Evolutionary conservation across 2,329 filamentous ascomycete species (phyloP), one percentile per base, ranked within the genome.

Genomic region (Monilinia fructigena): DNA sequence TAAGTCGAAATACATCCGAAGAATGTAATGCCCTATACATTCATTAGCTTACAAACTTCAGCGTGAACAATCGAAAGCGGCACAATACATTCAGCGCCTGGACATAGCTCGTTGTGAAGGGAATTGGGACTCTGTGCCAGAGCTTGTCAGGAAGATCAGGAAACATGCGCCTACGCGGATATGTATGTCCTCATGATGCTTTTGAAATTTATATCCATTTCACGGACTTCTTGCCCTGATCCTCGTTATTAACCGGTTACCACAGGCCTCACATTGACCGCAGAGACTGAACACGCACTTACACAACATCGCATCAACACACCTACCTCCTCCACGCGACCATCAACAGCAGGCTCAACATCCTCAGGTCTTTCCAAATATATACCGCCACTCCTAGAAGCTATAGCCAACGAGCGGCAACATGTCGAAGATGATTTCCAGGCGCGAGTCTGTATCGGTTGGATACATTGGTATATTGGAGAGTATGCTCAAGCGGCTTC

Each of bases 71-170:
- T 83, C 85, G 71, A 99, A 99, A 82, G 93, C 89, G 69, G 85
- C 85, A 72, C 86, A 89, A 76, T 98, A 98, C 79, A 85, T 97
- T 72, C 84, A 86, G 76, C 86, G 88, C 78, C 86, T 99, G 75
- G 92, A 98, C 77, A 85, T 89, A 72, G 93, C 92, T 71, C 90
- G 95, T 75, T 96, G 92, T 78, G 88, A 94, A 74, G 93, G 90
- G 63, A 89, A 88, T 77, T 99, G 95, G 95, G 83, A 87, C 72
- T 87, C 91, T 40, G 85, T 98, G 40, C 91, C 92, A 35, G 94
- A 98, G 80, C 85, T 96, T 70, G 89, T 95, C 74, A 88, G 94
- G 77, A 99, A 99, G 80, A 85, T 98, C 75, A 90, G 90, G 75
- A 98, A 99, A 79, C 94, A 99, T 84, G 91, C 93, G 73, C 89